Conservation (phyloP, 225 moss, liverwort and hornwort genomes). For the Neckera pumila region DNA sequence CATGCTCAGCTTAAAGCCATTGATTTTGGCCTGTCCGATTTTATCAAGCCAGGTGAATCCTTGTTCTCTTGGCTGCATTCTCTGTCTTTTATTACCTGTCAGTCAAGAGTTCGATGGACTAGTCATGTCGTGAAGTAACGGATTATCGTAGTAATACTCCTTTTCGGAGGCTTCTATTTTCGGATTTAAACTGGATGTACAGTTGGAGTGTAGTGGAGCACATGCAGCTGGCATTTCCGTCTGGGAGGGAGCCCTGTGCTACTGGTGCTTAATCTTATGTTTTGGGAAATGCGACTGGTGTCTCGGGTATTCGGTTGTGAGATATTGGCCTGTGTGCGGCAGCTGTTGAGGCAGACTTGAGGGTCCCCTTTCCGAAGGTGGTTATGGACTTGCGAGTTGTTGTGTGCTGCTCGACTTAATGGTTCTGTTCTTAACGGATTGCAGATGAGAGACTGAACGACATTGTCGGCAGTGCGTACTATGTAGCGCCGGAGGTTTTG, state of each 20-base stretch:
- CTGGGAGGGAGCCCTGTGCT: background rate
- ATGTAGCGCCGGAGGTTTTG: slow-evolving; percentile 89
- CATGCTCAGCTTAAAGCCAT: slow-evolving; percentile 89
- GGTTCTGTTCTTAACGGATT: background rate
- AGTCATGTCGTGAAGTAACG: background rate
- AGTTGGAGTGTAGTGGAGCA: background rate
- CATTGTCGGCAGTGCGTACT: slow-evolving; percentile 95
- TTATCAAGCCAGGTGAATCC: slow-evolving; percentile 81
- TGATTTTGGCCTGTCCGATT: slow-evolving; percentile 96
- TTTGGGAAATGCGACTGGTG: background rate
- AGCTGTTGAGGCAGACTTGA: background rate
- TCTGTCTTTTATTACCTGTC: background rate
- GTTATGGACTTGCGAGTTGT: no score
- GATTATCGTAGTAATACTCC: no score
- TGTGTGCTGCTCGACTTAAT: background rate
- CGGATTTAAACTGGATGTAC: background rate
- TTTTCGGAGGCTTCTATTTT: background rate
- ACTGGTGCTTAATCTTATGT: background rate
- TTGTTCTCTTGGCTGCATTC: background rate
- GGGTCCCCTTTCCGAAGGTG: background rate
- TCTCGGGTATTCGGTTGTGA: background rate
- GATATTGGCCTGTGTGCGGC: background rate
- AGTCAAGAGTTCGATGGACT: background rate
- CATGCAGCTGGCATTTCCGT: background rate
- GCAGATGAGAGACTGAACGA: slow-evolving; percentile 96